Conservation (phyloP, 2,329 filamentous ascomycete genomes). For the Monilinia aucupariae region DNA sequence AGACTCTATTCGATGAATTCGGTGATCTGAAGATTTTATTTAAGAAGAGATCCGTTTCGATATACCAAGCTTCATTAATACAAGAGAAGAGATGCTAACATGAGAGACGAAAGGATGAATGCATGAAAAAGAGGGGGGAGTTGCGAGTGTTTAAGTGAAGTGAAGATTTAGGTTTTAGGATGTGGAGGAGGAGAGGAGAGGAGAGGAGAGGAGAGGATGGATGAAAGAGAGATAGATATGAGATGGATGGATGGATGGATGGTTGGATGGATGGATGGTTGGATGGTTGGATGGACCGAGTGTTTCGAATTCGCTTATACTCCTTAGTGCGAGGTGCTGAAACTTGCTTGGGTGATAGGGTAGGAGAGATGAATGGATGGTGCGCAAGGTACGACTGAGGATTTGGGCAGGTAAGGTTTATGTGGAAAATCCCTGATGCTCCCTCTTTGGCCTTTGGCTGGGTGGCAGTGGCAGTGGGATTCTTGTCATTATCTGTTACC, state of each 20-base stretch:
- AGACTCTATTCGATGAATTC: background rate
- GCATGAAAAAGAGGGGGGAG: constrained; percentile 1
- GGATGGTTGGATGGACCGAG: constrained; percentile 8
- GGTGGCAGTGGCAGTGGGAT: too few relatives aligned
- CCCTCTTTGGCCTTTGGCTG: too few relatives aligned
- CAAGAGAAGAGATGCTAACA: constrained; percentile 12
- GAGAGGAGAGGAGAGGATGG: too few relatives aligned
- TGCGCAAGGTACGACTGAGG: too few relatives aligned
- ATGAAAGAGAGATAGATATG: too few relatives aligned
- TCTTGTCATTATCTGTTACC: background rate
- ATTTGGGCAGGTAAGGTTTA: too few relatives aligned
- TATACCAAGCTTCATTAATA: constrained; percentile 18
- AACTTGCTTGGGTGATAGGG: background rate
- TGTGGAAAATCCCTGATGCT: background rate
- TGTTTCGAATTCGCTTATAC: constrained; percentile 5
- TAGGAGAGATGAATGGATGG: background rate
- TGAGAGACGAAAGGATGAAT: background rate
- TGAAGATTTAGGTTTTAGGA: background rate
- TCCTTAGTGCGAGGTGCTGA: constrained; percentile 4
- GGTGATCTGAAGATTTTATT: background rate
- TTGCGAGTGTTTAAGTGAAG: background rate
- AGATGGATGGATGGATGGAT: background rate
- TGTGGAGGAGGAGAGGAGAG: background rate
- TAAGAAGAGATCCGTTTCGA: constrained; percentile 8
- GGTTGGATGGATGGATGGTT: background rate